A percentile compares a stretch with the other conserved stretches of the same genome.
Conservation (phyloP, 2,329 filamentous ascomycete species). For the Juglanconis juglandina region DNA sequence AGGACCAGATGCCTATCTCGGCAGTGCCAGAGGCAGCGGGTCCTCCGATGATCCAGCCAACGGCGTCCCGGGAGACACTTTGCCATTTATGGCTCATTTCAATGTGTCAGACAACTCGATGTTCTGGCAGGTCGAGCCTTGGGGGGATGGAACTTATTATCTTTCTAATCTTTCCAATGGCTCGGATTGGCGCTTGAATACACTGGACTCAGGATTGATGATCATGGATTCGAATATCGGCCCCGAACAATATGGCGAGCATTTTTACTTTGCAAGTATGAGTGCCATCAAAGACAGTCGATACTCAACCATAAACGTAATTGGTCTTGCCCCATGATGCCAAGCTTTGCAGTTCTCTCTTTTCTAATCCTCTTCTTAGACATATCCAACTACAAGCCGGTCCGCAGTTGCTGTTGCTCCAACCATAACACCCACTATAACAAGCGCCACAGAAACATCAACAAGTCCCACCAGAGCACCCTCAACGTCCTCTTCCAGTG, state of each 20-base stretch:
- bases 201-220: not conserved
- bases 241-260: not conserved
- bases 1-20: conserved; percentile 4
- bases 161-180: conserved; percentile 9
- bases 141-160: conserved; percentile 6
- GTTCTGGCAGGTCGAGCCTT: conserved; percentile 10
- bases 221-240: conserved; percentile 6
- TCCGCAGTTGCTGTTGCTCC: not conserved
- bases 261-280: conserved; percentile 6
- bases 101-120: conserved; percentile 9
- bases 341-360: not conserved
- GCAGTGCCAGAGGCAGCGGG: not conserved
- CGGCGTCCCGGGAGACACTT: not conserved
- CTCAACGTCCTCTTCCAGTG: not conserved
- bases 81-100: not conserved
- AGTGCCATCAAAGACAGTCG: not conserved
- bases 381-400: conserved; percentile 1
- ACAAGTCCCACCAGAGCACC: not conserved
- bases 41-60: not conserved
- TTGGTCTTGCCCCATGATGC: too few species aligned
- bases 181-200: conserved; percentile 2
- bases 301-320: conserved; percentile 2
- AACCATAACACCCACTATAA: not conserved
- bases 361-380: not conserved
- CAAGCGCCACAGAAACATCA: not conserved